Evolutionary conservation across 176 grass and related monocot genomes (phyloP).

Genomic region (Dendrocalamus sinicus): DNA sequence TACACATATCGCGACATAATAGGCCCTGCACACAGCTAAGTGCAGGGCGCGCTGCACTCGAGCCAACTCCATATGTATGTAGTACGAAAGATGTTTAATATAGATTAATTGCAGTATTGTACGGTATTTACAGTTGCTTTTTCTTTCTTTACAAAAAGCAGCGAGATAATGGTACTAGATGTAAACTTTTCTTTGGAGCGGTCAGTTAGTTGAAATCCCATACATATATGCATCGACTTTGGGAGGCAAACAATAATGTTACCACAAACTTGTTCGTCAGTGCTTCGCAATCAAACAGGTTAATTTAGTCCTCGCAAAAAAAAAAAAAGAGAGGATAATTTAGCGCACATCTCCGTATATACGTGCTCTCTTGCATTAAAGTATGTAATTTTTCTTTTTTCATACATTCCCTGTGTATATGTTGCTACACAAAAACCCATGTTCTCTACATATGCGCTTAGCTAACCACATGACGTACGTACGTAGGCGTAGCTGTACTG

Average conservation of each 20-base stretch:
- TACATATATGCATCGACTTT: neutral
- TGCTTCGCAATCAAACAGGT: neutral
- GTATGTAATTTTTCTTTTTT: too few relatives aligned
- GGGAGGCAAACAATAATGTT: conserved; percentile 14
- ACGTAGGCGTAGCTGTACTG: too few relatives aligned
- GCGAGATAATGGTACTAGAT: neutral
- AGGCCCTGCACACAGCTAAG: too few relatives aligned
- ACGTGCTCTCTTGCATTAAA: too few relatives aligned
- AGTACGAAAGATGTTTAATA: too few relatives aligned
- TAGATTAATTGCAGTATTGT: neutral
- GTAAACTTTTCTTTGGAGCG: neutral
- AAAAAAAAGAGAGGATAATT: too few relatives aligned
- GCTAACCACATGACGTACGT: neutral
- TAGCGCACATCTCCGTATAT: too few relatives aligned
- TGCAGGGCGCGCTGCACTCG: too few relatives aligned
- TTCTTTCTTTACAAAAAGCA: neutral
- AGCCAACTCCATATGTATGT: too few relatives aligned
- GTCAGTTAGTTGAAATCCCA: neutral
- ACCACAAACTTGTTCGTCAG: neutral
- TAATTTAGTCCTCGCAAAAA: too few relatives aligned
- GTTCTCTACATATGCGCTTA: neutral
- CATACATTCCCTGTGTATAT: neutral
- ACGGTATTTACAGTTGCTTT: neutral
- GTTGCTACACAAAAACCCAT: neutral
- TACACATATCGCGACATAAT: too few relatives aligned